These are phyloP conservation scores for Friedmanniomyces simplex DNA, from an alignment of 495 filamentous ascomycete species.

Conservation along the genomic window DNA sequence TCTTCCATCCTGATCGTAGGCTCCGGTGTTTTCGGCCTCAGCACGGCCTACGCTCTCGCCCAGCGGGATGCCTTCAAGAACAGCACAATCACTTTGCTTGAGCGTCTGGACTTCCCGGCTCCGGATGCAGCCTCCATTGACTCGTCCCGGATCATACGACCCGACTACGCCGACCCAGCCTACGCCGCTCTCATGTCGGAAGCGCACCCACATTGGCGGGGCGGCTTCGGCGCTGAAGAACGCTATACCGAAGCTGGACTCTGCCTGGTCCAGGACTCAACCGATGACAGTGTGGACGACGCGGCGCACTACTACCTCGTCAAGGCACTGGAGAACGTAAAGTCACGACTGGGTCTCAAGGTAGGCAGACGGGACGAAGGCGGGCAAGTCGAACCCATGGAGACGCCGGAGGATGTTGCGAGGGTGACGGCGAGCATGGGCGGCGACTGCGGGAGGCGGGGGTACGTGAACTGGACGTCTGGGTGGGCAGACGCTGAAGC, in stretches of 20 bases:
- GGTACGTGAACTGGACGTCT: slow-evolving; percentile 70
- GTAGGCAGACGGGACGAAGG: slow-evolving; percentile 38
- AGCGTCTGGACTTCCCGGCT: slow-evolving; percentile 25
- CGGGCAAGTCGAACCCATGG: slow-evolving; percentile 23
- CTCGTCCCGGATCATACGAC: slow-evolving; percentile 42
- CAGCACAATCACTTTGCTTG: slow-evolving; percentile 25
- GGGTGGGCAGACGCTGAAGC: slow-evolving; percentile 82
- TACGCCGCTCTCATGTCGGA: slow-evolving; percentile 59
- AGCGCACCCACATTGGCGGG: slow-evolving; percentile 64
- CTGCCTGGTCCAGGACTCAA: slow-evolving; percentile 48
- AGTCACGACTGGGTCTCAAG: slow-evolving; percentile 40
- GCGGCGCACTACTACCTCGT: slow-evolving; percentile 43
- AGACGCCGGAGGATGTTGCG: slow-evolving; percentile 40
- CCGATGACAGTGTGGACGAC: slow-evolving; percentile 27
- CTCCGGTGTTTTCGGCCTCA: slow-evolving; percentile 31
- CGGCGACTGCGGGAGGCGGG: slow-evolving; percentile 47
- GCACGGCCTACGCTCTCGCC: slow-evolving; percentile 25
- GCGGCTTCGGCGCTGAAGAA: slow-evolving; percentile 49
- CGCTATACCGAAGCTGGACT: slow-evolving; percentile 71
- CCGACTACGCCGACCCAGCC: slow-evolving; percentile 66
- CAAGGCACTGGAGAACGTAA: slow-evolving; percentile 55
- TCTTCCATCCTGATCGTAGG: slow-evolving; percentile 30
- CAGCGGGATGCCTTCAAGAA: slow-evolving; percentile 14
- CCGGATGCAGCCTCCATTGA: slow-evolving; percentile 29
- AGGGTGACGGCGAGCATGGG: slow-evolving; percentile 35